Base-by-base conservation (phyloP, 1,284 basidiomycete species). In the Fomitopsis betulina region DNA sequence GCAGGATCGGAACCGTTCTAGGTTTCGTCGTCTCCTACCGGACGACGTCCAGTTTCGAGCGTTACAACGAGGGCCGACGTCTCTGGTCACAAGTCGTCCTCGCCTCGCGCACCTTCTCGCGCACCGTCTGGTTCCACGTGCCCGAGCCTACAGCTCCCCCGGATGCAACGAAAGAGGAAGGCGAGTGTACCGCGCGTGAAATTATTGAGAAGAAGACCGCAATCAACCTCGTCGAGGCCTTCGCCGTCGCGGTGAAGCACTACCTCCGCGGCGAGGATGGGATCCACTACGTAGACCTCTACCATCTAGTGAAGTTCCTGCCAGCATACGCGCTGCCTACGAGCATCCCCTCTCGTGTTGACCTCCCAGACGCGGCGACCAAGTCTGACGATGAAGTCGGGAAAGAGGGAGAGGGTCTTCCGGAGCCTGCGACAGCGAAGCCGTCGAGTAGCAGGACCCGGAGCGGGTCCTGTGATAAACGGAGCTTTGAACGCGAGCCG, bases 21-120 rank as follows among this genome's bases (percentile, higher is more conserved):
- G 84, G 84, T 78, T 86, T 87, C 62, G 79, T 86, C 39, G 80
- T 87, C 56, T 84, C 84, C 0, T 84, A 83, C 68, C 75, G 88
- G 39, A 91, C 89, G 0, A 89, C 87, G 2, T 87, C 87, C 1
- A 87, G 87, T 23, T 91, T 89, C 66, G 87, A 89, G 65, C 75
- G 86, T n/a, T 87, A 91, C 71, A 86, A 85, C 63, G 89, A 92
- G 65, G 89, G 89, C 5, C 75, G 89, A 43, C 72, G 80, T 51
- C 73, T 85, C 27, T 92, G 89, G 89, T 84, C 85, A 5, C 79
- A 84, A 62, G 85, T 90, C 55, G 80, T 88, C 49, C 72, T 85
- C 12, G 80, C 80, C 8, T 80, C 75, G 62, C 75, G 86, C 23
- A 84, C 79, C 0, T 76, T 87, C 67, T 77, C 83, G 1, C 74